phyloP scores from a whole-genome alignment of 139 green algal genomes.

The Chlorella sp. region DNA sequence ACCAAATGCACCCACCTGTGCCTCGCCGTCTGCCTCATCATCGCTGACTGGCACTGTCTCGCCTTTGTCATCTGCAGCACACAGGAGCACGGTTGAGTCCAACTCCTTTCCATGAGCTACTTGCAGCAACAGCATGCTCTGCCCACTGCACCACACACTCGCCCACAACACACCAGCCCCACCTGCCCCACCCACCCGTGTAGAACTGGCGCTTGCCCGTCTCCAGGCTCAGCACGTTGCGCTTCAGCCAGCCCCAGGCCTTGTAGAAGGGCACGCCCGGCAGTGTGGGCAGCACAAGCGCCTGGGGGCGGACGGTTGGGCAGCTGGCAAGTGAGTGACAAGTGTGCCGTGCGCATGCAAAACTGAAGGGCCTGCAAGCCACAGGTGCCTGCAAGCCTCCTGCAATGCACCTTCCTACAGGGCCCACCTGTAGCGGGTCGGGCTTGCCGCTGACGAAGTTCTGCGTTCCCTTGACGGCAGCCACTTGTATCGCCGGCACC shows the following conservation, averaged over 20 bases:
- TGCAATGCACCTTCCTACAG: no score
- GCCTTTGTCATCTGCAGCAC: conserved; percentile 44
- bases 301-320: background rate
- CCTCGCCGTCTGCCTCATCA: conserved; percentile 45
- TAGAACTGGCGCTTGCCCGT: conserved; percentile 73
- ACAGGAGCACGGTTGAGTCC: no score
- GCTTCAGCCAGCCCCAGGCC: conserved; percentile 62
- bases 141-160: no score
- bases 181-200: conserved; percentile 34
- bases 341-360: no score
- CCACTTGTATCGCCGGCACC: background rate
- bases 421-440: conserved; percentile 5
- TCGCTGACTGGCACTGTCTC: conserved; percentile 66
- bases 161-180: no score
- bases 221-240: conserved; percentile 61
- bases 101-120: no score
- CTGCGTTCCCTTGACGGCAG: no score
- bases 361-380: no score
- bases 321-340: background rate
- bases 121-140: background rate
- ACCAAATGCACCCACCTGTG: background rate
- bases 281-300: background rate
- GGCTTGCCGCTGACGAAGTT: conserved; percentile 11
- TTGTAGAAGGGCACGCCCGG: conserved; percentile 56
- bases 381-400: background rate